Evolutionary conservation across 371 early-diverging fungal genomes (phyloP).

Genomic region (Rhizopus stolonifer): DNA sequence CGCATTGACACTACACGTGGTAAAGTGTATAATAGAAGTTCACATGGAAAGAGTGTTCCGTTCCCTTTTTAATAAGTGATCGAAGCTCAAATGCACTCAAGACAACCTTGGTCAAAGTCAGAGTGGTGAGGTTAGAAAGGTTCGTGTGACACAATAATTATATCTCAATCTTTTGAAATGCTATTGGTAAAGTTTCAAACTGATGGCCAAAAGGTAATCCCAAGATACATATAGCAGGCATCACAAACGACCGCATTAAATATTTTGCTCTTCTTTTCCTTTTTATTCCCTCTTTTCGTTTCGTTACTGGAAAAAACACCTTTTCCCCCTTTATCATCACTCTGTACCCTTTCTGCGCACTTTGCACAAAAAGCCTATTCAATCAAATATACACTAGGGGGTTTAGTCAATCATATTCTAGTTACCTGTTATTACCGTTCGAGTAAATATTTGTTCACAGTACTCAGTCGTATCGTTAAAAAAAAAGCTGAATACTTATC

Average conservation of each 20-base stretch:
- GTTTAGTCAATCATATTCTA: too few species aligned
- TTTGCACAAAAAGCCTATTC: not conserved
- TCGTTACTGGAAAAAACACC: not conserved
- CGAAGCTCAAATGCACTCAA: not conserved
- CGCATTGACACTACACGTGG: slow-evolving; percentile 1
- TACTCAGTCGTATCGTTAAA: too few species aligned
- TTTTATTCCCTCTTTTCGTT: slow-evolving; percentile 1
- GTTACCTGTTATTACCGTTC: too few species aligned
- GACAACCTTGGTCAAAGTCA: not conserved
- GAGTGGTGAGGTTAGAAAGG: slow-evolving; percentile 20
- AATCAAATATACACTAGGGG: too few species aligned
- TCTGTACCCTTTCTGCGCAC: not conserved
- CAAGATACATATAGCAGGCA: slow-evolving; percentile 20
- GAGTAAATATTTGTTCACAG: too few species aligned
- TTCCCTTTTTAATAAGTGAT: slow-evolving; percentile 5
- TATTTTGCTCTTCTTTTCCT: slow-evolving; percentile 4
- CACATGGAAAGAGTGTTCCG: not conserved
- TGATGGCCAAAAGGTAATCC: slow-evolving; percentile 13
- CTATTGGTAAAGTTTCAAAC: slow-evolving; percentile 31
- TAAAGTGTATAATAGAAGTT: not conserved
- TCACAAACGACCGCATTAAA: slow-evolving; percentile 18
- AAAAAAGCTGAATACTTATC: too few species aligned
- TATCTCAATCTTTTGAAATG: not conserved
- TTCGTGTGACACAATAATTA: slow-evolving; percentile 14
- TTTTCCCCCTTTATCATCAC: not conserved